Percentiles rank a stretch among this genome's conserved stretches.
Conservation (phyloP, 495 filamentous ascomycete species). For the Trichoderma orchidacearum region DNA sequence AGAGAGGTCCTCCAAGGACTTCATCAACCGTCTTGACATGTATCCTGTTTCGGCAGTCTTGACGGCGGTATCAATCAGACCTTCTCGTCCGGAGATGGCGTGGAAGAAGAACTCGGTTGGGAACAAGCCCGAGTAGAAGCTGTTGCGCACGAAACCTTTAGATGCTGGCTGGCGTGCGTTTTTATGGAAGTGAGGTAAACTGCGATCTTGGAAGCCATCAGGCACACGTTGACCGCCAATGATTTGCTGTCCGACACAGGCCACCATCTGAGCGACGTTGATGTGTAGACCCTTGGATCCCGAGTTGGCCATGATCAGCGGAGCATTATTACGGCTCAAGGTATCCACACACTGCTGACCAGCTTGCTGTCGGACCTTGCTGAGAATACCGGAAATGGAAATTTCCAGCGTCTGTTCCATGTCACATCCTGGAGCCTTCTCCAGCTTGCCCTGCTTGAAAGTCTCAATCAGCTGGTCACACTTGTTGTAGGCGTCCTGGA, state of each 20-base stretch:
- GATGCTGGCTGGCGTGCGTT: constrained; percentile 78
- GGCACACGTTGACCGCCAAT: constrained; percentile 86
- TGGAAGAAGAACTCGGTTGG: constrained; percentile 96
- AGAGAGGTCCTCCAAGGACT: constrained; percentile 88
- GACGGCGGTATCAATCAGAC: constrained; percentile 97
- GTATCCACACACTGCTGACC: constrained; percentile 84
- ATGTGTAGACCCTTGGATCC: constrained; percentile 93
- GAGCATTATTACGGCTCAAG: constrained; percentile 82
- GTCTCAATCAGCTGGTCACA: constrained; percentile 76
- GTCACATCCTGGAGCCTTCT: constrained; percentile 77
- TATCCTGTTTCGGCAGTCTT: constrained; percentile 98
- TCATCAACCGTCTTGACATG: constrained; percentile 98
- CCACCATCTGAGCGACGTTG: constrained; percentile 99
- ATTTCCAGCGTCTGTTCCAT: constrained; percentile 89
- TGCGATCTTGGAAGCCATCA: constrained; percentile 93
- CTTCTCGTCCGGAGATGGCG: constrained; percentile 95
- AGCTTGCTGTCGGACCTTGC: constrained; percentile 75
- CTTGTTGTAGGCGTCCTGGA: constrained; percentile 62
- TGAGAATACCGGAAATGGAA: constrained; percentile 77
- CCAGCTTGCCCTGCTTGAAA: constrained; percentile 63
- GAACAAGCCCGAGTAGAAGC: constrained; percentile 85
- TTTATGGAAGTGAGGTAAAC: constrained; percentile 88
- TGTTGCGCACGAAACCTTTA: constrained; percentile 94
- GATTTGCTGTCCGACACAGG: constrained; percentile 94
- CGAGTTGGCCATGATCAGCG: constrained; percentile 91